These are phyloP conservation scores for Sarocladiaceae sp. DNA, from an alignment of 2,329 filamentous ascomycete genomes.

Conservation along the genomic window DNA sequence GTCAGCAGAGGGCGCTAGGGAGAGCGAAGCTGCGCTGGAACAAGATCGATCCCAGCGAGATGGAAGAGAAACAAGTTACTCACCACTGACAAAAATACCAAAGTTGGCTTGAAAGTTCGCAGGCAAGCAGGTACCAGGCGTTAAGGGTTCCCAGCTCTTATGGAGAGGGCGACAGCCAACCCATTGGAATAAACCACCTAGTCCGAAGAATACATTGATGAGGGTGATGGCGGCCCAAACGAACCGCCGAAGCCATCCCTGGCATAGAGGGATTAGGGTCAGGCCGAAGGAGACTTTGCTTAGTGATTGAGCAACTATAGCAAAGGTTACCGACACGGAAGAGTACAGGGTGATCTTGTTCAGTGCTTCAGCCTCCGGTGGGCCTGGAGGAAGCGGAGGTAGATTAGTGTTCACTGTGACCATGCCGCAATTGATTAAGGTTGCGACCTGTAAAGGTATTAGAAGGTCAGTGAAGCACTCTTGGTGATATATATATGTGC, in stretches of 20 bases:
- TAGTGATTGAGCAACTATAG: conserved; percentile 13
- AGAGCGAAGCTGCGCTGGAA: neutral
- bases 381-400: neutral
- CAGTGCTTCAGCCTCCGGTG: neutral
- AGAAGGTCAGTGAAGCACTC: neutral
- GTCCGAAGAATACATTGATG: conserved; percentile 17
- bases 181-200: conserved; percentile 16
- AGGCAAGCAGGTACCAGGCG: conserved; percentile 2
- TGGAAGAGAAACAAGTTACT: neutral
- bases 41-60: neutral
- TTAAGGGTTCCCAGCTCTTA: conserved; percentile 6
- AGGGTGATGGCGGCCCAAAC: conserved; percentile 18
- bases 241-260: conserved; percentile 14
- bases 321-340: conserved; percentile 8
- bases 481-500: neutral
- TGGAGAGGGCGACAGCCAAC: conserved; percentile 13
- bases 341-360: neutral
- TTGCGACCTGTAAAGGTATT: conserved; percentile 1
- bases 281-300: conserved; percentile 25
- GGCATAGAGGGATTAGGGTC: conserved; percentile 17
- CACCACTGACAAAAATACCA: conserved; percentile 8
- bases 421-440: conserved; percentile 8
- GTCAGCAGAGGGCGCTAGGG: neutral
- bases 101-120: conserved; percentile 5
- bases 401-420: neutral